phyloP scores from a whole-genome alignment of 1,284 basidiomycete species.

The Ceratobasidium theobromae region DNA sequence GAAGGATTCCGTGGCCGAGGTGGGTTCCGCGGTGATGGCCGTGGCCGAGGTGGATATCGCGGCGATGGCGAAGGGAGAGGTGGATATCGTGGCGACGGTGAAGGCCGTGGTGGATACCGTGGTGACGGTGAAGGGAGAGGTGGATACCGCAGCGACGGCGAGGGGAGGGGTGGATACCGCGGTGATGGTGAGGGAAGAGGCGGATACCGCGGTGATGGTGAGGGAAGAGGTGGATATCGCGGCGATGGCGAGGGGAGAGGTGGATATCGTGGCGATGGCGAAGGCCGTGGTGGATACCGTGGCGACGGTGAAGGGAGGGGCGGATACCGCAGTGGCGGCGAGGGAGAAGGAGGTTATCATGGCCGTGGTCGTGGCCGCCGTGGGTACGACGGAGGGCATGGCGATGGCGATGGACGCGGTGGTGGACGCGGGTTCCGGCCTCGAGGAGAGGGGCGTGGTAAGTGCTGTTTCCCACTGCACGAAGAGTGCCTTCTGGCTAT shows the following conservation, averaged over 20 bases:
- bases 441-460: neutral
- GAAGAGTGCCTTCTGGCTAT: no score
- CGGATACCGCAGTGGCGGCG: slow-evolving; percentile 3
- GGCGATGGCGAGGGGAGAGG: neutral
- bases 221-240: neutral
- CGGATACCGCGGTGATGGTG: slow-evolving; percentile 2
- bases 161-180: neutral
- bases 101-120: neutral
- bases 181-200: neutral
- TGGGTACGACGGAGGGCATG: neutral
- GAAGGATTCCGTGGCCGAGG: slow-evolving; percentile 39
- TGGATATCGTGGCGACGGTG: slow-evolving; percentile 2
- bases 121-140: slow-evolving; percentile 17
- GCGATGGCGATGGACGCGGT: neutral
- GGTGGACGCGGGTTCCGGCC: neutral
- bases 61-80: neutral
- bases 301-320: slow-evolving; percentile 17
- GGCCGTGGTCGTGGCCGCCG: neutral
- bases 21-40: slow-evolving; percentile 39
- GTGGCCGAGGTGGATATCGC: slow-evolving; percentile 23
- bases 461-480: no score
- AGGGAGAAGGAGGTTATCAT: slow-evolving; percentile 1
- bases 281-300: neutral
- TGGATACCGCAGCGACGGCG: slow-evolving; percentile 3
- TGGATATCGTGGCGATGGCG: slow-evolving; percentile 6